A percentile compares a stretch with the other conserved stretches of the same genome.
Conservation (phyloP, 2,329 filamentous ascomycete genomes). For the Botrytis tulipae region DNA sequence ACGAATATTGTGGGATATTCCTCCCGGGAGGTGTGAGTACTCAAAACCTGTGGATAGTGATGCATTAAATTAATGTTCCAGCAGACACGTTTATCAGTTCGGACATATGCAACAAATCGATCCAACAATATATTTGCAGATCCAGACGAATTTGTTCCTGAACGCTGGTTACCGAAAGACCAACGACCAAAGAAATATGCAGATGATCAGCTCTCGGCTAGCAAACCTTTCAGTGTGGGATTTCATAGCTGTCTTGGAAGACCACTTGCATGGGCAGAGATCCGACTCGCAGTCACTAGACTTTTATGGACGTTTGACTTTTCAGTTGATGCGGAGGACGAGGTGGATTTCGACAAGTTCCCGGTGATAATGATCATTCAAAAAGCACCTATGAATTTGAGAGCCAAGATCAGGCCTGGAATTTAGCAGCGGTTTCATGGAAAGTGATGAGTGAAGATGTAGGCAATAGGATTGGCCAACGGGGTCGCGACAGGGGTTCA, state of each 20-base stretch:
- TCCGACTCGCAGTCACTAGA: neutral
- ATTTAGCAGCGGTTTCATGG: neutral
- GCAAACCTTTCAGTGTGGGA: slow-evolving; percentile 18
- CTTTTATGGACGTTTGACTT: slow-evolving; percentile 3
- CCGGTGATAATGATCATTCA: slow-evolving; percentile 5
- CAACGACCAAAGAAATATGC: neutral
- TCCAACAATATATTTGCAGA: slow-evolving; percentile 14
- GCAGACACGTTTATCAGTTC: slow-evolving; percentile 19
- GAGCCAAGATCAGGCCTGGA: neutral
- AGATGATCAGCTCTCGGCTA: slow-evolving; percentile 12
- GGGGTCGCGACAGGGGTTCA: neutral
- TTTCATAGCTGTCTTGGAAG: slow-evolving; percentile 22
- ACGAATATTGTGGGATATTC: slow-evolving; percentile 1
- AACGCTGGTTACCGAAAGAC: slow-evolving; percentile 38
- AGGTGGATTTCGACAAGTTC: slow-evolving; percentile 1
- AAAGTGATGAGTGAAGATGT: neutral
- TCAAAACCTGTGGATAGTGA: neutral
- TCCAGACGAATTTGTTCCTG: slow-evolving; percentile 22
- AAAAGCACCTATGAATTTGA: neutral
- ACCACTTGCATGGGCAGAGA: neutral
- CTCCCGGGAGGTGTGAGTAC: slow-evolving; percentile 16
- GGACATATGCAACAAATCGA: neutral
- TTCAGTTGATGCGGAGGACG: neutral
- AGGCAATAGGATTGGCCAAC: neutral
- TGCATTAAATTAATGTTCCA: neutral